A percentile compares a stretch with the other conserved stretches of the same genome.
phyloP scores from a whole-genome alignment of 441 rosid genomes.

The Melastoma candidum region DNA sequence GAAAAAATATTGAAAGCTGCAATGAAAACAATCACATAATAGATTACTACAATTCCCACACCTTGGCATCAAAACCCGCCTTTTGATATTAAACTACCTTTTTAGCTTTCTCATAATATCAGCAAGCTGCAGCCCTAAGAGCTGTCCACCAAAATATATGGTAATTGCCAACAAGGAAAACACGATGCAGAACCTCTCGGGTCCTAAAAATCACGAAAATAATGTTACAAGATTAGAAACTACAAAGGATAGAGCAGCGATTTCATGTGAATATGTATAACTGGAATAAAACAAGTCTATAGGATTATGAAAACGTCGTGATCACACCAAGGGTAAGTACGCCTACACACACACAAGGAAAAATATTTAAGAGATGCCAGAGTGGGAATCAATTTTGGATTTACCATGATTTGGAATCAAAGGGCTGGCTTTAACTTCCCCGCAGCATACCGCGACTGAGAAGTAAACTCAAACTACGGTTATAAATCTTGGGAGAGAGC shows the following conservation, averaged over 20 bases:
- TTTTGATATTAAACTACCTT: too few relatives aligned
- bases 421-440: slow-evolving; percentile 60
- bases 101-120: too few relatives aligned
- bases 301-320: too few relatives aligned
- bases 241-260: not conserved
- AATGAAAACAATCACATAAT: too few relatives aligned
- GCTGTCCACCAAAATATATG: slow-evolving; percentile 29
- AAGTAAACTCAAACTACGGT: slow-evolving; percentile 28
- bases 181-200: slow-evolving; percentile 4
- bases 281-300: too few relatives aligned
- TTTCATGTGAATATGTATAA: not conserved
- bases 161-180: slow-evolving; percentile 2
- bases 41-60: too few relatives aligned
- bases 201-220: not conserved
- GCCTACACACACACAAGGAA: not conserved
- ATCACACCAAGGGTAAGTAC: not conserved
- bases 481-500: slow-evolving; percentile 14
- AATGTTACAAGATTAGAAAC: not conserved
- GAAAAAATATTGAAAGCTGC: too few relatives aligned
- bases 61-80: too few relatives aligned
- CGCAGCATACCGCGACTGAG: slow-evolving; percentile 87
- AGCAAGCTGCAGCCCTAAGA: slow-evolving; percentile 76
- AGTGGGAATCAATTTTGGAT: slow-evolving; percentile 16
- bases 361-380: slow-evolving; percentile 3
- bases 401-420: slow-evolving; percentile 83